A percentile compares a stretch with the other conserved stretches of the same genome.
phyloP scores from a whole-genome alignment of 2,329 filamentous ascomycete genomes.

The Neonectria neomacrospora region DNA sequence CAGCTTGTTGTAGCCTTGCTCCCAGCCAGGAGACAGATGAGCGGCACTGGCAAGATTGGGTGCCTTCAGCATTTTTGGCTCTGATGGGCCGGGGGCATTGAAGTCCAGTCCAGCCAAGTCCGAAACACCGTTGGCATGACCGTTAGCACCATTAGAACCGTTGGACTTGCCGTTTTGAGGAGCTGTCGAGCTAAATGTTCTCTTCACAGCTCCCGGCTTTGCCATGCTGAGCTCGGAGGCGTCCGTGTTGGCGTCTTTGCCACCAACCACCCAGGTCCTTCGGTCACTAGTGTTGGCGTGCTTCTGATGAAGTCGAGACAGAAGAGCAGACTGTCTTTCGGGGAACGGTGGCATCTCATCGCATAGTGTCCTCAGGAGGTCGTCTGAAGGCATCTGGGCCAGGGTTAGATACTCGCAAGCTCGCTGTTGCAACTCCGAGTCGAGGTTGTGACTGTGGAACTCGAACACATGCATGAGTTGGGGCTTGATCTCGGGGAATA shows the following conservation, averaged over 20 bases:
- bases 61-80: slow-evolving; percentile 68
- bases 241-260: slow-evolving; percentile 91
- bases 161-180: slow-evolving; percentile 61
- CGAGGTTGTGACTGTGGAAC: slow-evolving; percentile 91
- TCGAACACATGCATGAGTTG: slow-evolving; percentile 92
- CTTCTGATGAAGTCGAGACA: slow-evolving; percentile 94
- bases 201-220: slow-evolving; percentile 84
- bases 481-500: slow-evolving; percentile 98
- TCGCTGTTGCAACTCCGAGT: slow-evolving; percentile 94
- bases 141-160: slow-evolving; percentile 61
- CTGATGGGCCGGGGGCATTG: slow-evolving; percentile 66
- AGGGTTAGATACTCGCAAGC: slow-evolving; percentile 94
- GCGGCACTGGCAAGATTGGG: slow-evolving; percentile 93
- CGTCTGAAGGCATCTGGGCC: slow-evolving; percentile 86
- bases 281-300: slow-evolving; percentile 93
- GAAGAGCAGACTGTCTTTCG: slow-evolving; percentile 88
- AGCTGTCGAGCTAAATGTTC: slow-evolving; percentile 78
- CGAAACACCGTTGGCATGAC: slow-evolving; percentile 62
- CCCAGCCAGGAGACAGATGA: slow-evolving; percentile 94
- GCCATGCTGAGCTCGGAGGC: slow-evolving; percentile 81
- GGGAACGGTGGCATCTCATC: slow-evolving; percentile 99
- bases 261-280: slow-evolving; percentile 97
- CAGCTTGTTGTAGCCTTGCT: slow-evolving; percentile 86
- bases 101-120: slow-evolving; percentile 89
- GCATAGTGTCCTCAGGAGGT: slow-evolving; percentile 90